A percentile compares a stretch with the other conserved stretches of the same genome.
phyloP scores from a whole-genome alignment of 768 basidiomycete genomes.

The Pulveroboletus ravenelii region DNA sequence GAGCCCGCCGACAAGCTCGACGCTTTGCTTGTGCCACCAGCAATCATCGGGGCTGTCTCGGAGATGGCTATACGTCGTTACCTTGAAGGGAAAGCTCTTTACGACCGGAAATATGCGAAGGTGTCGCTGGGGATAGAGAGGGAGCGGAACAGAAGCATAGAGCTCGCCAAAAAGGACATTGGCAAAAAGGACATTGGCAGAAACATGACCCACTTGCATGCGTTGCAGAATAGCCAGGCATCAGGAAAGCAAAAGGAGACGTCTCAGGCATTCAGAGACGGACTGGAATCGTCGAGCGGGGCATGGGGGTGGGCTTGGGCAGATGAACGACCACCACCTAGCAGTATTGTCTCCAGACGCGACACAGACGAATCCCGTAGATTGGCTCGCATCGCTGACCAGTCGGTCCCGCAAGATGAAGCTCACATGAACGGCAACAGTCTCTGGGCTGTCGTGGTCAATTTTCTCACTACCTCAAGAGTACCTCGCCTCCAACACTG shows the following conservation, averaged over 20 bases:
- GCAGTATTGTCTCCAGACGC: conserved; percentile 83
- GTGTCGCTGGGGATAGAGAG: conserved; percentile 58
- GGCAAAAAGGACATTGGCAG: conserved; percentile 53
- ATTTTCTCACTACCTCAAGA: conserved; percentile 52
- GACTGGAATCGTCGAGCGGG: conserved; percentile 41
- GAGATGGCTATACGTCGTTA: conserved; percentile 78
- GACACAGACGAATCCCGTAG: conserved; percentile 78
- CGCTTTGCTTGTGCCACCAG: conserved; percentile 59
- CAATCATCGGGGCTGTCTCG: conserved; percentile 69
- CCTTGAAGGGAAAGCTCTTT: conserved; percentile 52
- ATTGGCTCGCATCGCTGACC: conserved; percentile 71
- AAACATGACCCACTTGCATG: conserved; percentile 46
- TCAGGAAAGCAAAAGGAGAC: conserved; percentile 19
- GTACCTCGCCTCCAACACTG: conserved; percentile 20
- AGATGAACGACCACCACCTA: conserved; percentile 82
- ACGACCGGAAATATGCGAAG: conserved; percentile 63
- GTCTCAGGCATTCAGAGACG: conserved; percentile 24
- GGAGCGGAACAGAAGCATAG: conserved; percentile 58
- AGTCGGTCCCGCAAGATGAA: conserved; percentile 55
- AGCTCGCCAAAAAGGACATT: conserved; percentile 60
- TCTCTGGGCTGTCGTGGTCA: conserved; percentile 64
- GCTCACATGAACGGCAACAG: conserved; percentile 59
- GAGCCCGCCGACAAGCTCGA: conserved; percentile 65
- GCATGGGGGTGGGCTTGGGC: conserved; percentile 86
- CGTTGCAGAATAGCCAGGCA: conserved; percentile 13